Evolutionary conservation across 306 rosid genomes (phyloP).

Genomic region (Quercus suber): DNA sequence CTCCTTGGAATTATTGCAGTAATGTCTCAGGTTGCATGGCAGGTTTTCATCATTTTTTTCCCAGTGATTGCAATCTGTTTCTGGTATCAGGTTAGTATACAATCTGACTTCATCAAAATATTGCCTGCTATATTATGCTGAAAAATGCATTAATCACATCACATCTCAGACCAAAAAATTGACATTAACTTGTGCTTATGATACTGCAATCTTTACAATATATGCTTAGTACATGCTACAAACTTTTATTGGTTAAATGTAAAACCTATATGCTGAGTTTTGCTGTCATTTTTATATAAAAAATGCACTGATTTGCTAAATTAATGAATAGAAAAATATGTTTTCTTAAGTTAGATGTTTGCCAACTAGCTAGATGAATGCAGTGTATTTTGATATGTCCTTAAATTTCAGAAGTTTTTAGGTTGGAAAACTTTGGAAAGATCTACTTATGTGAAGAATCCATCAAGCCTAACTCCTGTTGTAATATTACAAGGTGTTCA

Average conservation of each 20-base stretch:
- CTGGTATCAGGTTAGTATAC: constrained; percentile 62
- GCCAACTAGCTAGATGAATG: background rate
- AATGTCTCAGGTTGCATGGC: constrained; percentile 88
- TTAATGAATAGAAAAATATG: background rate
- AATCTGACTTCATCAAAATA: constrained; percentile 8
- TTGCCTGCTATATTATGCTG: background rate
- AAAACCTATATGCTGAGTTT: background rate
- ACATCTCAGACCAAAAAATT: background rate
- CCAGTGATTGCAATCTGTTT: constrained; percentile 60
- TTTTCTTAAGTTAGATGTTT: background rate
- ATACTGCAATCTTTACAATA: background rate
- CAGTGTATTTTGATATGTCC: too few species aligned
- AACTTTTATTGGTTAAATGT: too few species aligned
- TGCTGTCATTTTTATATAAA: background rate
- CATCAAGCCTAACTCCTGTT: background rate
- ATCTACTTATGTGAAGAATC: background rate
- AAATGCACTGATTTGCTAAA: background rate
- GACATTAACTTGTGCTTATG: background rate
- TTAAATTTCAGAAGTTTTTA: background rate
- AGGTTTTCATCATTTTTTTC: constrained; percentile 67
- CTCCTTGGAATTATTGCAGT: constrained; percentile 72
- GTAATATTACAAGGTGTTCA: background rate
- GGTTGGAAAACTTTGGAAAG: background rate
- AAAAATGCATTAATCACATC: background rate
- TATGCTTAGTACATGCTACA: too few species aligned